phyloP scores from a whole-genome alignment of 1,284 basidiomycete genomes.

The Caloboletus firmus region DNA sequence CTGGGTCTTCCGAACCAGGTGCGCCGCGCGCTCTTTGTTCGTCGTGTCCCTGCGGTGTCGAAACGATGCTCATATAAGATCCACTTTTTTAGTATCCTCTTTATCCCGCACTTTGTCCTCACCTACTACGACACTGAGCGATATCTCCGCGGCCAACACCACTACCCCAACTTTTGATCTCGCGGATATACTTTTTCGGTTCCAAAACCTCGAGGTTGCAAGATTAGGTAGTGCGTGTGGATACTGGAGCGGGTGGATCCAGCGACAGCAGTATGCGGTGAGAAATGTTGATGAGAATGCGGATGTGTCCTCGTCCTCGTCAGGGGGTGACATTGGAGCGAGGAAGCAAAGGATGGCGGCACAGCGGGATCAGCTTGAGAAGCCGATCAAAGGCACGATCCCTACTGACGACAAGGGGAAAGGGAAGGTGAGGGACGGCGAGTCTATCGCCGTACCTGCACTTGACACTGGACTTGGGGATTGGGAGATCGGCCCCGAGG shows the following conservation, averaged over 20 bases:
- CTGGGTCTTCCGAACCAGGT: constrained; percentile 5
- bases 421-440: background rate
- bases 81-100: background rate
- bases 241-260: constrained; percentile 38
- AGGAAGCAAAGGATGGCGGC: constrained; percentile 15
- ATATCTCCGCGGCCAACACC: background rate
- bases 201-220: constrained; percentile 45
- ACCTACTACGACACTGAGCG: background rate
- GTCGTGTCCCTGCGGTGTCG: too few species aligned
- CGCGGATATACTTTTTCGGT: constrained; percentile 34
- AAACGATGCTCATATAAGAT: background rate
- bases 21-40: too few species aligned
- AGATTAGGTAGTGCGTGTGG: constrained; percentile 48
- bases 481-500: constrained; percentile 18
- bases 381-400: background rate
- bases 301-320: background rate
- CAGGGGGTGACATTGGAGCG: background rate
- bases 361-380: constrained; percentile 15
- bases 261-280: background rate
- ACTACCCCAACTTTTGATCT: constrained; percentile 2
- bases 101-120: background rate
- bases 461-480: constrained; percentile 3
- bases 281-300: background rate
- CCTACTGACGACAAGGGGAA: constrained; percentile 17
- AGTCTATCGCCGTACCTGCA: background rate